phyloP scores from a whole-genome alignment of 1,284 basidiomycete species.

The Ceratobasidium theobromae region DNA sequence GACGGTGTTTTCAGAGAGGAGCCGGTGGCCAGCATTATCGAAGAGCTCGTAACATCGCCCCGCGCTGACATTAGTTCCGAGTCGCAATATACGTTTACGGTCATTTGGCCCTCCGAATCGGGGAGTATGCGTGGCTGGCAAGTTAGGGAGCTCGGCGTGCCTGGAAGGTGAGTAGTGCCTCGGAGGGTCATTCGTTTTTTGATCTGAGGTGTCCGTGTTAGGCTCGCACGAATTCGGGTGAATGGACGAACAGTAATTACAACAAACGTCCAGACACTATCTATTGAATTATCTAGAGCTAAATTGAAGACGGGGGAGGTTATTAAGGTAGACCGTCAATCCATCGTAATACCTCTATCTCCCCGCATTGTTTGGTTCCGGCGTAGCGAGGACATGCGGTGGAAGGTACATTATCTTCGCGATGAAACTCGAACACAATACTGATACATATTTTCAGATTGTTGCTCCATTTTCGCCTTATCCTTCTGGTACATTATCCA shows the following conservation, averaged over 20 bases:
- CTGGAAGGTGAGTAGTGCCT: slow-evolving; percentile 30
- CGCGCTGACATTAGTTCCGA: background rate
- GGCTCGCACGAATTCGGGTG: slow-evolving; percentile 25
- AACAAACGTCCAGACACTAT: slow-evolving; percentile 26
- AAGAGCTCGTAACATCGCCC: slow-evolving; percentile 3
- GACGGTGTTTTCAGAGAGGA: slow-evolving; percentile 29
- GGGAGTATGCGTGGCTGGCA: slow-evolving; percentile 35
- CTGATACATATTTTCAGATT: background rate
- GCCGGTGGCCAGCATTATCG: slow-evolving; percentile 13
- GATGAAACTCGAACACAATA: background rate
- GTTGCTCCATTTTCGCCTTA: background rate
- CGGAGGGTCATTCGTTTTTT: background rate
- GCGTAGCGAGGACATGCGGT: background rate
- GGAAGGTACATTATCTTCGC: slow-evolving; percentile 8
- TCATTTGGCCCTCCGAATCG: slow-evolving; percentile 35
- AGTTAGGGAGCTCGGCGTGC: slow-evolving; percentile 16
- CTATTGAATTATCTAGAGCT: background rate
- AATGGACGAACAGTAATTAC: background rate
- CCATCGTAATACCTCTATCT: background rate
- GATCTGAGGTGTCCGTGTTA: background rate
- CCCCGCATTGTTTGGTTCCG: slow-evolving; percentile 11
- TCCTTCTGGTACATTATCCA: slow-evolving; percentile 31
- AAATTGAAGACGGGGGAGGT: background rate
- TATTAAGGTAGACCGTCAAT: slow-evolving; percentile 17
- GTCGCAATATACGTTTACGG: slow-evolving; percentile 32